These are phyloP conservation scores for Tricholoma sp. DNA, from an alignment of 768 basidiomycete genomes.

Conservation along the genomic window DNA sequence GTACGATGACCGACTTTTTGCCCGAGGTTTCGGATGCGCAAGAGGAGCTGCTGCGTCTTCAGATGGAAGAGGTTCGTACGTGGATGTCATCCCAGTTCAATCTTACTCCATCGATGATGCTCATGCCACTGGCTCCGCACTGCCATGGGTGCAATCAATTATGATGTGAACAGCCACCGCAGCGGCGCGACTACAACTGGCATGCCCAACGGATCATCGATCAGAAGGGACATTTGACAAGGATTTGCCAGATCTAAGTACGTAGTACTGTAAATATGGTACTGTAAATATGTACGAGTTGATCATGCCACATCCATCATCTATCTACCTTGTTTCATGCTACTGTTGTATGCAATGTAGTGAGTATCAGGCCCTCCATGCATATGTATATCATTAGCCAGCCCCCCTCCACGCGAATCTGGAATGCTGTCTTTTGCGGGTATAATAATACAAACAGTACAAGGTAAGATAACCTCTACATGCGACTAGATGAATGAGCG, in stretches of 20 bases:
- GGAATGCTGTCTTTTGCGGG: background rate
- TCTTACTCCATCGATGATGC: background rate
- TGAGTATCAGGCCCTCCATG: background rate
- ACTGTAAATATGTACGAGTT: background rate
- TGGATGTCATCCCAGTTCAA: constrained; percentile 7
- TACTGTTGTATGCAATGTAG: background rate
- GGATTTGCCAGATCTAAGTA: no score
- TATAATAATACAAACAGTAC: background rate
- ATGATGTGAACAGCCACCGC: background rate
- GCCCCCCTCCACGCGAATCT: background rate
- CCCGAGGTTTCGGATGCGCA: constrained; percentile 12
- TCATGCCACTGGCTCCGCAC: background rate
- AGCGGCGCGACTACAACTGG: background rate
- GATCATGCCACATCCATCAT: background rate
- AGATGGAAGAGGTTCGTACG: constrained; percentile 29
- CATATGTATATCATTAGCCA: background rate
- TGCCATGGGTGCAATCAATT: background rate
- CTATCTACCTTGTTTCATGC: background rate
- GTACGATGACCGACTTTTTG: constrained; percentile 16
- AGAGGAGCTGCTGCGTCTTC: constrained; percentile 21
- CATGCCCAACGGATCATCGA: no score
- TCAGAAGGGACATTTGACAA: no score
- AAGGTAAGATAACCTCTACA: background rate
- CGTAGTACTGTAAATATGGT: no score
- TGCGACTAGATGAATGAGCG: background rate